Evolutionary conservation across 2,329 filamentous ascomycete species (phyloP).

Genomic region (Penicillium sclerotiorum): DNA sequence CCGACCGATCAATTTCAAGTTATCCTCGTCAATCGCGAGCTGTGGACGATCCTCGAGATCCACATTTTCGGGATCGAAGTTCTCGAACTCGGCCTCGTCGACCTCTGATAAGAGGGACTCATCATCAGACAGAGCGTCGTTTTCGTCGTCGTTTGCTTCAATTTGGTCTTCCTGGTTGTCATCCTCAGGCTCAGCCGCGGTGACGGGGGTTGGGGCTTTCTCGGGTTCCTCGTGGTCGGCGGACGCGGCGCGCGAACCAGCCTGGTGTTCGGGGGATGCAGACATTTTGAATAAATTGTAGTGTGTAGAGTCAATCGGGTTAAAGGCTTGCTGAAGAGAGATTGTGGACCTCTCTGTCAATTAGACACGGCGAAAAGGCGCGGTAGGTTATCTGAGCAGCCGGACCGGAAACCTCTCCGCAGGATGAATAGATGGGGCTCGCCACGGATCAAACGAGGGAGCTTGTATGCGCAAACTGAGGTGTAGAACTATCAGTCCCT

Average conservation of each 20-base stretch:
- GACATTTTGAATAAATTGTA: constrained; percentile 37
- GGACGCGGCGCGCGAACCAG: constrained; percentile 24
- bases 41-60: constrained; percentile 63
- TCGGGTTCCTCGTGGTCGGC: constrained; percentile 28
- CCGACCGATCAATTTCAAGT: constrained; percentile 62
- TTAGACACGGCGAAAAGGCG: constrained; percentile 12
- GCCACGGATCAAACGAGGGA: background rate
- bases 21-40: constrained; percentile 63
- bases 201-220: constrained; percentile 31
- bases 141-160: constrained; percentile 26
- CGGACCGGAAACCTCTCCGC: constrained; percentile 12
- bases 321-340: too few species aligned
- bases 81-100: constrained; percentile 66
- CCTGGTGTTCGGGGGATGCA: constrained; percentile 38
- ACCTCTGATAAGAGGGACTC: constrained; percentile 67
- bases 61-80: constrained; percentile 64
- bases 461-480: background rate
- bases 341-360: background rate
- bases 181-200: constrained; percentile 24
- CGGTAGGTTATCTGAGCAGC: constrained; percentile 12
- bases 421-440: background rate
- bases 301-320: too few species aligned
- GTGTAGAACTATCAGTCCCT: too few species aligned
- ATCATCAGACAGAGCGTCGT: constrained; percentile 56
- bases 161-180: constrained; percentile 18